Base-by-base conservation (phyloP, 768 basidiomycete genomes). In the Pulveroboletus sp. region DNA sequence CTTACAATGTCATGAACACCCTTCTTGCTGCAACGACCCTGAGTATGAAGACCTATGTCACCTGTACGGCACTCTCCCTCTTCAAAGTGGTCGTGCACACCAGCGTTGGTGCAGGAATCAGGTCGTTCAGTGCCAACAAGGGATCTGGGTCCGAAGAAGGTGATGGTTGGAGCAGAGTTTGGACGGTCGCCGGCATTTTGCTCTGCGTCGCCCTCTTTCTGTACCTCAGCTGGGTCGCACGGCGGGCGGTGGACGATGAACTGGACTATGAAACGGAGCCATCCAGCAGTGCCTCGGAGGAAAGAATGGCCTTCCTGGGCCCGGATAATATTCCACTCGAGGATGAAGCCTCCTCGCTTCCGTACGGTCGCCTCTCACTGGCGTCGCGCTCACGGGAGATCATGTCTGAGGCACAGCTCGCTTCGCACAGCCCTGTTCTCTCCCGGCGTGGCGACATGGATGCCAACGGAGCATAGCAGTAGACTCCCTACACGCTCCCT, bases 1-100 rank as follows among this genome's bases (percentile, higher is more conserved):
- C 87, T 0, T 91, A 88, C 73, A 95, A 95, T 71, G 88, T 95
- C 61, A 90, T 95, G 83, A 96, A 95, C 73, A 89, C 87, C 62
- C 82, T 96, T 42, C 79, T 96, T 42, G 92, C 93, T 8, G 89
- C 90, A 3, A 83, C 88, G 30, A 82, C 85, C 6, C 81, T 94
- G 57, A 84, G 84, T 5, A 75, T 93, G 55, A 76, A 76, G 55
- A 90, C 88, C 24, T 93, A 92, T 73, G 80, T 82, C 36, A 63
- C 80, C 43, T 86, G 88, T 74, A 92, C 93, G 21, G 84, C 84
- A 13, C 75, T 93, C 47, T 86, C 87, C 49, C 76, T 94, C 47
- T 81, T 90, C 81, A 95, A 96, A 68, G 81, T 94, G 59, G 84
- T 91, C 68, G 78, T 94, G 43, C 93, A 95, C 73, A 94, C 93